Conservation (phyloP, 345 rosid genomes). For the Hibiscus trionum region DNA sequence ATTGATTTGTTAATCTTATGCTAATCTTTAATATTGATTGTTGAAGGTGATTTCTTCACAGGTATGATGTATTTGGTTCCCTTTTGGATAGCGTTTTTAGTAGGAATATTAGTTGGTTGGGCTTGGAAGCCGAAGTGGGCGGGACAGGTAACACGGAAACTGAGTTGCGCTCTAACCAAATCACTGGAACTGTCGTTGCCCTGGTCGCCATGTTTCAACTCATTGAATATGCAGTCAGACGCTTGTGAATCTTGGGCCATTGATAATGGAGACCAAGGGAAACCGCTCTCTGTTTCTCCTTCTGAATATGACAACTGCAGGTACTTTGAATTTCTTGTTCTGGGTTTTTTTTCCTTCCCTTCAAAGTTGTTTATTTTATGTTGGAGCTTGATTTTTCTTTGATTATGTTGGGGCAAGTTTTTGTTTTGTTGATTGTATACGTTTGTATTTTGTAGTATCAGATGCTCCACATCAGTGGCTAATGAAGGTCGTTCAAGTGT, state of each 20-base stretch:
- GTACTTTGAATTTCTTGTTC: slow-evolving; percentile 9
- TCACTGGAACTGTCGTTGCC: slow-evolving; percentile 33
- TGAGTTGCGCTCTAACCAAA: slow-evolving; percentile 24
- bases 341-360: background rate
- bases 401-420: background rate
- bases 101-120: slow-evolving; percentile 60
- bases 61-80: slow-evolving; percentile 23
- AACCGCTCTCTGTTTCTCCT: slow-evolving; percentile 19
- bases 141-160: slow-evolving; percentile 7
- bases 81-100: slow-evolving; percentile 47
- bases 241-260: slow-evolving; percentile 21
- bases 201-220: slow-evolving; percentile 29
- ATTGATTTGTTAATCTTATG: background rate
- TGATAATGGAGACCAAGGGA: slow-evolving; percentile 14
- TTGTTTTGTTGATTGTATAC: background rate
- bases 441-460: background rate
- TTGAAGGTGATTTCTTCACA: slow-evolving; percentile 10
- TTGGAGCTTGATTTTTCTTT: background rate
- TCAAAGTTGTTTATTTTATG: background rate
- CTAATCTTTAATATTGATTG: background rate
- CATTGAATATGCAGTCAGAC: slow-evolving; percentile 22
- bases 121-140: slow-evolving; percentile 63
- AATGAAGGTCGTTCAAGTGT: slow-evolving; percentile 32
- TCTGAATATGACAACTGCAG: slow-evolving; percentile 28
- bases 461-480: slow-evolving; percentile 21